Conservation (phyloP, 108 stramenopile genomes). For the Cyclotella sp. region DNA sequence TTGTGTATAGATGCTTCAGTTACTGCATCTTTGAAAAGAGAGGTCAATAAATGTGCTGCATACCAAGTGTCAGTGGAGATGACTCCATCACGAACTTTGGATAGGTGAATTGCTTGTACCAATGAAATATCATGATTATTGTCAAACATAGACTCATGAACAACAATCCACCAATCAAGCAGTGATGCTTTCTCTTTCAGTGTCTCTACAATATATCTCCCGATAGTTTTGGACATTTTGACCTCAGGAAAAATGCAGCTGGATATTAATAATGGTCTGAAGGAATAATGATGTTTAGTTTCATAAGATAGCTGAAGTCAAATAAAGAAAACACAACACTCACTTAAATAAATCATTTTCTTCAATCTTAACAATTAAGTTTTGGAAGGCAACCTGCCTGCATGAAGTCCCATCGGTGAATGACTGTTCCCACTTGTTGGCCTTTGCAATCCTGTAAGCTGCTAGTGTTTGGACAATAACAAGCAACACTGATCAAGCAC, state of each 20-base stretch:
- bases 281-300: neutral
- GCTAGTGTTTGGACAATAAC: constrained; percentile 14
- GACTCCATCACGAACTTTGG: neutral
- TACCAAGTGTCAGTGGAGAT: no score
- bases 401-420: constrained; percentile 16
- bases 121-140: constrained; percentile 5
- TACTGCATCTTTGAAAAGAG: no score
- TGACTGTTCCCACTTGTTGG: constrained; percentile 12
- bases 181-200: constrained; percentile 13
- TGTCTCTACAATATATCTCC: neutral
- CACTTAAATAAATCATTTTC: constrained; percentile 8
- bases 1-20: no score
- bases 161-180: neutral
- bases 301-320: neutral
- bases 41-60: no score
- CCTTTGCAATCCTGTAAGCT: neutral
- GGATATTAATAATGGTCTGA: constrained; percentile 9
- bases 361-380: constrained; percentile 7
- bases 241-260: constrained; percentile 14
- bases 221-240: constrained; percentile 10
- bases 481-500: constrained; percentile 10
- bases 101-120: neutral
- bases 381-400: constrained; percentile 17
- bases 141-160: constrained; percentile 2
- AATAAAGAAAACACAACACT: neutral